A percentile compares a stretch with the other conserved stretches of the same genome.
Conservation (phyloP, 768 basidiomycete species). For the Trametes elegans region DNA sequence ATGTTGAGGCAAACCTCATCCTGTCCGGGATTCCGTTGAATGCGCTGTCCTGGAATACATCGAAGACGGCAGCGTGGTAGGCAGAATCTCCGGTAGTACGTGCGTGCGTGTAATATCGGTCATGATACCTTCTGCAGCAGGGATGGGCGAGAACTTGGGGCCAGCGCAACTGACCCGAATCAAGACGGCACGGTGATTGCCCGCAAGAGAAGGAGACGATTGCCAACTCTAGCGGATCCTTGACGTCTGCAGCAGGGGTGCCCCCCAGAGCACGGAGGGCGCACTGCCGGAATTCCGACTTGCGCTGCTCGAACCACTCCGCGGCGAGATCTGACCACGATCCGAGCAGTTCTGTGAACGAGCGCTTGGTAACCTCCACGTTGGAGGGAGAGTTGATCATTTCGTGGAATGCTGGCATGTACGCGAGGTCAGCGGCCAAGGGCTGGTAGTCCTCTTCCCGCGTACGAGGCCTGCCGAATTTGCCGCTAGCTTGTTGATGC, state of each 20-base stretch:
- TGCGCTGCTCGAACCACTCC: not conserved
- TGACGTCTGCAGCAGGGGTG: not conserved
- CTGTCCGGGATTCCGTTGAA: too few relatives aligned
- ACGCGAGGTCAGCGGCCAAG: too few relatives aligned
- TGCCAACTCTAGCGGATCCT: not conserved
- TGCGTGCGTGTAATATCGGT: too few relatives aligned
- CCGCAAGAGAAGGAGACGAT: not conserved
- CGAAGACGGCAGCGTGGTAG: too few relatives aligned
- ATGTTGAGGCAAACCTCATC: not conserved
- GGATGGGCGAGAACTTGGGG: not conserved
- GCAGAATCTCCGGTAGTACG: too few relatives aligned
- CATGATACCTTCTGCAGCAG: not conserved
- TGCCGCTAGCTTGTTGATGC: too few relatives aligned
- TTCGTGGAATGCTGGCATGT: not conserved
- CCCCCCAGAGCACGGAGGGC: not conserved
- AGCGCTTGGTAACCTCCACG: not conserved
- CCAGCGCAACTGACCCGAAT: not conserved
- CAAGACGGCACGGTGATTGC: not conserved
- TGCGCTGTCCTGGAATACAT: too few relatives aligned
- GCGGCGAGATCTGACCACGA: not conserved
- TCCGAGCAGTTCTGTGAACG: not conserved
- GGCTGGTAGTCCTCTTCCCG: too few relatives aligned
- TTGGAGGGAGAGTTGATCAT: not conserved
- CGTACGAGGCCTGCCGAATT: too few relatives aligned
- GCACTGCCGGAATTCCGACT: not conserved